Evolutionary conservation across 345 rosid genomes (phyloP).

Genomic region (Populus davidiana): DNA sequence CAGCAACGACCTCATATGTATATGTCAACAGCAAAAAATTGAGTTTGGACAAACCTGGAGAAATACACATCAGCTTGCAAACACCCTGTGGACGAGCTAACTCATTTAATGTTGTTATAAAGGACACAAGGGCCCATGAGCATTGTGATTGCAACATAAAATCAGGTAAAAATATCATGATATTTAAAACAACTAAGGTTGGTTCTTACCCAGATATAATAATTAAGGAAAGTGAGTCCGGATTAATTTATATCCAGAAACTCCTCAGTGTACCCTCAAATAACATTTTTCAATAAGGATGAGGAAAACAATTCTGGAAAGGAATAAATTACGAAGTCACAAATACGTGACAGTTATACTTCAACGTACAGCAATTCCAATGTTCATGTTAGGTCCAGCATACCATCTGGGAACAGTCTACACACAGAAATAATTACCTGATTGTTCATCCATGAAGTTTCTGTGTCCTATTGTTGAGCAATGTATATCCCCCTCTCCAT

Average conservation of each 20-base stretch:
- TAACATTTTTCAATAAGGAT: no score
- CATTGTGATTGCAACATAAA: background rate
- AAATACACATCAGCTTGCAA: background rate
- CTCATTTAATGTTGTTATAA: background rate
- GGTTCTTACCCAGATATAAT: background rate
- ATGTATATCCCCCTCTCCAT: slow-evolving; percentile 33
- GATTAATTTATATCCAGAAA: background rate
- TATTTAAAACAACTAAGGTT: slow-evolving; percentile 6
- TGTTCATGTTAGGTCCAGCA: slow-evolving; percentile 9
- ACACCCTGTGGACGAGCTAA: background rate
- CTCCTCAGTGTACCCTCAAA: background rate
- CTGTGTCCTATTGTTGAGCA: slow-evolving; percentile 29
- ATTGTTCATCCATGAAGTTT: slow-evolving; percentile 35
- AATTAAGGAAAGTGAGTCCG: background rate
- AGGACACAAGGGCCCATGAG: background rate
- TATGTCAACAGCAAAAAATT: background rate
- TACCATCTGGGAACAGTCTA: slow-evolving; percentile 3
- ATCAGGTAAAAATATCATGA: background rate
- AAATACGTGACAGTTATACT: background rate
- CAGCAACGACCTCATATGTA: background rate
- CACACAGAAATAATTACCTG: slow-evolving; percentile 40
- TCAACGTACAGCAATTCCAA: slow-evolving; percentile 6
- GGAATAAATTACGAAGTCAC: background rate
- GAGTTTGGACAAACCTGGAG: background rate
- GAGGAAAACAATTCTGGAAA: no score